Base-by-base conservation (phyloP, 345 rosid genomes). In the Pugionium cornutum region DNA sequence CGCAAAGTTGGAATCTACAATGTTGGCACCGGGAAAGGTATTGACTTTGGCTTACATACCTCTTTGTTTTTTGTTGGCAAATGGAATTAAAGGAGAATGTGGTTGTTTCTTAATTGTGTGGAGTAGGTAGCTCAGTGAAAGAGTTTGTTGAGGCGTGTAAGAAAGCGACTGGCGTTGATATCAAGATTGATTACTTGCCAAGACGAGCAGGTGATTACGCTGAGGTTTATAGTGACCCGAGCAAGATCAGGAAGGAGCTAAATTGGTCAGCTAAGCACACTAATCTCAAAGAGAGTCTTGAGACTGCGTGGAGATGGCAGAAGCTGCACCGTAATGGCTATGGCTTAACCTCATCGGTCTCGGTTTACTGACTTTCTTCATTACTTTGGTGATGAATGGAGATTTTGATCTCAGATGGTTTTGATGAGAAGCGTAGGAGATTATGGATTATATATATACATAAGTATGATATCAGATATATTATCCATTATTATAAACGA, bases 221-320 rank as follows among this genome's bases (percentile, higher is more conserved):
- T 1, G 82, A 83, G 72, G 87, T 85, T 44, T 85, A 29, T 9
- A 81, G 89, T 33, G 83, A 85, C 63, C 89, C 89, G 2, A 58
- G 77, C 4, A 83, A 84, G 72, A 79, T 83, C 41, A 62, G 52
- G 78, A 10, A 9, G 1, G 85, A 85, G 52, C 82, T 83, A 30
- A 83, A 83, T 63, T 85, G 91, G 91, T 78, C 86, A 9, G 88
- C 88, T 3, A 58, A 55, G 42, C 60, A 75, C 73, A 80, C 86
- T 2, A 80, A 83, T 72, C 86, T 85, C 32, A 75, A 75, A 49
- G 61, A 78, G 76, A 81, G 86, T 65, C 79, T 83, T 67, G 70
- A 67, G 76, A 64, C 73, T 25, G 88, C 91, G 0, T 85, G 91
- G 91, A 80, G 72, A 83, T 83, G 88, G 91, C 88, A 86, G 70